These are phyloP conservation scores for Globisporangium abappressorium DNA, from an alignment of 352 stramenopile genomes.

Conservation along the genomic window DNA sequence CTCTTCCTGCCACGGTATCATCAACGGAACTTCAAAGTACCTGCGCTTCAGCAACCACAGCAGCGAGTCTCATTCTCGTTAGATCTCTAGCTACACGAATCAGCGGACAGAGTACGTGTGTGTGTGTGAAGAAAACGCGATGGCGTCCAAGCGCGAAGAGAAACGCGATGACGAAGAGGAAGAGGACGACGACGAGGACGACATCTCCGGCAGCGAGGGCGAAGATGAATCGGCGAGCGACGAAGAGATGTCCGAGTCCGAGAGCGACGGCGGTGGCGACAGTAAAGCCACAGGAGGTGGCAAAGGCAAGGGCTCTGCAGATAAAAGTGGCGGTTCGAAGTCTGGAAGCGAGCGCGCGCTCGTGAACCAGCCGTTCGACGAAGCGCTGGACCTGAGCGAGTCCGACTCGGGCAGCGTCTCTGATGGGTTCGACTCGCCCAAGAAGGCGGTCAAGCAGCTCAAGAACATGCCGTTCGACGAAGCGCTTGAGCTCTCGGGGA, in stretches of 20 bases:
- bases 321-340: constrained; percentile 18
- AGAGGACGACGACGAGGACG: constrained; percentile 50
- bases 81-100: no score
- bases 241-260: constrained; percentile 73
- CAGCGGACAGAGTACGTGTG: no score
- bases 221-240: constrained; percentile 52
- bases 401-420: constrained; percentile 58
- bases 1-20: no score
- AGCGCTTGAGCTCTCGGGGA: constrained; percentile 77
- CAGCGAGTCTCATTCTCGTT: no score
- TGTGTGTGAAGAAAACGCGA: background rate
- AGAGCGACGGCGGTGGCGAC: constrained; percentile 41
- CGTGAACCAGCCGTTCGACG: constrained; percentile 84
- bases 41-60: no score
- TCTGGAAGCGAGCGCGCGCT: constrained; percentile 46
- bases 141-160: constrained; percentile 49
- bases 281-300: constrained; percentile 26
- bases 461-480: constrained; percentile 85
- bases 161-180: constrained; percentile 45
- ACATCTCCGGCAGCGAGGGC: constrained; percentile 43
- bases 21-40: no score
- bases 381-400: constrained; percentile 85
- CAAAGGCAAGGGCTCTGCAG: constrained; percentile 14
- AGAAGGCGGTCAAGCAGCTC: constrained; percentile 46
- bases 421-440: constrained; percentile 53